Evolutionary conservation across 495 filamentous ascomycete genomes (phyloP), one percentile per base, ranked within the genome.

Genomic region (Aspergillus wentii): DNA sequence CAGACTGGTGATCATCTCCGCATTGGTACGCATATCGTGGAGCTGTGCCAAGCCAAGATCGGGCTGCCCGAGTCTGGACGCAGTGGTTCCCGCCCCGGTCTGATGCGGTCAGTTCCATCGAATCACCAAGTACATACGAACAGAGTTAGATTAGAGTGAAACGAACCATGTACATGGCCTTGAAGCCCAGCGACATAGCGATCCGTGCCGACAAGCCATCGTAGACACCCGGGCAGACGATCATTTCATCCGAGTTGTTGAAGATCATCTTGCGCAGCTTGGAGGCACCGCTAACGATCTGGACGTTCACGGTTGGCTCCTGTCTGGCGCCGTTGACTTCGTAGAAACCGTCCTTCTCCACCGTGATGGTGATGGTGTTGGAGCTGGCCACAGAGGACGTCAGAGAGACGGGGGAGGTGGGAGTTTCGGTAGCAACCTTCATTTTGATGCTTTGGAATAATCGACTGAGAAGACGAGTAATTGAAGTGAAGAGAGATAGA

Each of bases 181-280:
- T 72, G 47, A 79, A 81, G 5, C 78, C 80, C 9, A 77, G 39
- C n/a, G 68, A 54, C 33, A 84, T 67, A 1, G 79, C 79, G 38
- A 82, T 71, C 10, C 81, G 68, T n/a, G 81, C 78, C 5, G 76
- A 79, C n/a, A 83, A 64, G 5, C 81, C 80, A 64, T 85, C 80
- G 41, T 84, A 84, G 1, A 85, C 78, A 10, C 81, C 81, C 3
- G 80, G 80, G 36, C 73, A 76, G 2, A 80, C 69, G n/a, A 80
- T 69, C 37, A 68, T 23, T 1, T 63, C 59, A 19, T 60, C 52
- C 1, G 52, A n/a, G n/a, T n/a, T 59, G 5, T 67, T 59, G 26
- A 48, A 49, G 9, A 75, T 40, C 58, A 69, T 68, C 25, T 63
- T 57, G 5, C 68, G 62, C 17, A 75, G 55, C 56, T 71, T 69